Base-by-base conservation (phyloP, 2,329 filamentous ascomycete genomes). In the Aureobasidium mangrovei region DNA sequence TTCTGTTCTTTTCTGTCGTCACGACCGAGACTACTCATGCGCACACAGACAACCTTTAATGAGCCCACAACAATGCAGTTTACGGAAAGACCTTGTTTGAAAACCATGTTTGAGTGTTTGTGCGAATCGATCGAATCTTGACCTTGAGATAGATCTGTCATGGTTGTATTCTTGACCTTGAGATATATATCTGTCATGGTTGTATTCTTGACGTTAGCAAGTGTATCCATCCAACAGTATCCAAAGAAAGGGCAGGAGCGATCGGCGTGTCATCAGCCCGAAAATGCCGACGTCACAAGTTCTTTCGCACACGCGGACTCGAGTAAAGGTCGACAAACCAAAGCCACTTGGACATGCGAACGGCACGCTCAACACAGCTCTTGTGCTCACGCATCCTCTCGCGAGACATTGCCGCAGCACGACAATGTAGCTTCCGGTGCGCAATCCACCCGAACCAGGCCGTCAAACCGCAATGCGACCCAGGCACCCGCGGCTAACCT, bases 21-120 rank as follows among this genome's bases (percentile, higher is more conserved):
- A 51, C 47, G 47, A 38, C 38, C 47, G 38, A 51, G 47, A 18
- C 28, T 41, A 41, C 29, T 41, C 27, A 51, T 51, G 38, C 28
- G 36, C 33, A 51, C 29, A 51, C 47, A 51, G 47, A 51, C 47
- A 51, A 41, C 33, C 29, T 41, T 51, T 40, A 41, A 51, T 51
- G 8, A 39, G 47, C n/a, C 33, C 18, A 40, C 6, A 35, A 38
- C 47, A 51, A 41, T 51, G 29, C 47, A 41, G 18, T 41, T 33
- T n/a, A 39, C 33, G 36, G 38, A 46, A 27, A 9, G 24, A 27
- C 32, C 9, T 36, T 36, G 18, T 18, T 18, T 18, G 18, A 18
- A 18, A 18, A 18, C 18, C 18, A 18, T 18, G 18, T 18, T 18
- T 18, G 18, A 18, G 18, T 18, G 18, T 18, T 18, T 18, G 18